Evolutionary conservation across 2,329 filamentous ascomycete genomes (phyloP), one percentile per base, ranked within the genome.

Genomic region (Fusarium sororula): DNA sequence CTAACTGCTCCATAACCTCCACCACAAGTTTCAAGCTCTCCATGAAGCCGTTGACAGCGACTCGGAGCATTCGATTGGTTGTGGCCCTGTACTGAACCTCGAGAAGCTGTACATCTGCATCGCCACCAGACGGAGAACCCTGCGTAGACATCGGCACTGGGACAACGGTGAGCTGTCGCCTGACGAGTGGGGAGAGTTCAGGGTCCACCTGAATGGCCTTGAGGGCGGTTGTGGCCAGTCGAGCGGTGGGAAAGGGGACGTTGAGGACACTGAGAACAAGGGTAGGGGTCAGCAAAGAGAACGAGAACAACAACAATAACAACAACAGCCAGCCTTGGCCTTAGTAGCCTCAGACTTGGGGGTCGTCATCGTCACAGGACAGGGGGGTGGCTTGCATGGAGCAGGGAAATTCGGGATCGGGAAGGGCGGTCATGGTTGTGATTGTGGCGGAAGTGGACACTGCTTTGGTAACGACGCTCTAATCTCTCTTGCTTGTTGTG

Each of bases 31-130:
- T 90, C 63, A 98, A 82, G 76, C 93, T 97, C 79, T 98, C 96
- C 87, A 98, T 95, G 83, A 98, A 98, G 15, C 95, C 94, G 84
- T 98, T 98, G 64, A 98, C 95, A 7, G 96, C 94, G 6, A 99
- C 96, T 50, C 96, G 92, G 66, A 99, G 88, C 96, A 98, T 98
- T 76, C 96, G 92, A 81, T 98, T 98, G 26, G 96, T 98, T 0
- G 94, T 94, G 3, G 96, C 96, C 62, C 88, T 89, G 84, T 98
- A 98, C 68, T 92, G 89, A 15, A 94, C 92, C 68, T 88, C 87
- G 55, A 98, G 86, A 9, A 95, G 83, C 28, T 79, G 83, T 24
- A 81, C 78, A 45, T 80, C 80, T 56, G 66, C 44, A 35, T 74
- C 66, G 30, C 68, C 53, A 17, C 75, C 66, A 32, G 75, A 61